phyloP scores from a whole-genome alignment of 129 eudicot genomes.

The Centaurea solstitialis region DNA sequence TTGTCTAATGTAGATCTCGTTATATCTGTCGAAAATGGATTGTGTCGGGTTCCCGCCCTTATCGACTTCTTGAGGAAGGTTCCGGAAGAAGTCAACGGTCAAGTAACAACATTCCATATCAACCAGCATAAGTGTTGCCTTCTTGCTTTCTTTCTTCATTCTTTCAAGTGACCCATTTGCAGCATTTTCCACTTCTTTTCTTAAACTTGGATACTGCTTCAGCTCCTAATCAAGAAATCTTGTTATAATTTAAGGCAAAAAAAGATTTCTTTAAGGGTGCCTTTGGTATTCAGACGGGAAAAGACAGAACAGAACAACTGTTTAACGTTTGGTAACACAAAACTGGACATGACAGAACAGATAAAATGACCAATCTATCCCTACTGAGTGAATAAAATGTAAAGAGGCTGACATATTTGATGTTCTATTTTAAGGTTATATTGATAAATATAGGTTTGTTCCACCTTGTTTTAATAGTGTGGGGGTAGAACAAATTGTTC shows the following conservation, averaged over 20 bases:
- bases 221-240: slow-evolving; percentile 36
- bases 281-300: too few relatives aligned
- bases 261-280: neutral
- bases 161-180: slow-evolving; percentile 46
- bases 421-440: too few relatives aligned
- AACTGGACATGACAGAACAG: too few relatives aligned
- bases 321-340: too few relatives aligned
- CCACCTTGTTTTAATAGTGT: too few relatives aligned
- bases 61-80: slow-evolving; percentile 53
- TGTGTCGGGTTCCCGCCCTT: slow-evolving; percentile 51
- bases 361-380: too few relatives aligned
- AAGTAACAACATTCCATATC: slow-evolving; percentile 60
- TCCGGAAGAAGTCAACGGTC: slow-evolving; percentile 47
- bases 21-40: slow-evolving; percentile 45
- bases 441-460: too few relatives aligned
- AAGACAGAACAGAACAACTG: too few relatives aligned
- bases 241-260: neutral
- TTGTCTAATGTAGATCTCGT: slow-evolving; percentile 46
- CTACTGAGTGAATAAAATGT: too few relatives aligned
- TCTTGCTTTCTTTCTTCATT: slow-evolving; percentile 46
- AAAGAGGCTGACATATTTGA: too few relatives aligned
- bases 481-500: too few relatives aligned
- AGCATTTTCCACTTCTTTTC: slow-evolving; percentile 48
- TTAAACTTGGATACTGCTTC: slow-evolving; percentile 48
- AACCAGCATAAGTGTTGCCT: slow-evolving; percentile 50